phyloP scores from a whole-genome alignment of 2,329 filamentous ascomycete genomes.

The Xylaria sp. region DNA sequence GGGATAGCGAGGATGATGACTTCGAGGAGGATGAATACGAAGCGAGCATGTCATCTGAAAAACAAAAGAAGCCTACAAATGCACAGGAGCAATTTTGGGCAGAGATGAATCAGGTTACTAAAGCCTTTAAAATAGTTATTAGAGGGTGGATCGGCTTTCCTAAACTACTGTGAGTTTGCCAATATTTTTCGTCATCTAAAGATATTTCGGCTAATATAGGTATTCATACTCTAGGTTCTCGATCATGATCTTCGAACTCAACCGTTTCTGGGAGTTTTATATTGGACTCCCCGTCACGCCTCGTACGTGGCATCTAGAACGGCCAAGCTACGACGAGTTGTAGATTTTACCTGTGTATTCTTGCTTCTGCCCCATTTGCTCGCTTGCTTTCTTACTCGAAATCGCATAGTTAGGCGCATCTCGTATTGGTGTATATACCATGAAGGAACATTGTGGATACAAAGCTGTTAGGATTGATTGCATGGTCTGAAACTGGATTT shows the following conservation, averaged over 20 bases:
- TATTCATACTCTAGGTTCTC: conserved; percentile 51
- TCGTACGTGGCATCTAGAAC: conserved; percentile 59
- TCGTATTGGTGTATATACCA: conserved; percentile 23
- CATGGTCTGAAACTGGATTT: conserved; percentile 9
- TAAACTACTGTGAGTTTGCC: conserved; percentile 70
- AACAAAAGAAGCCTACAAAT: conserved; percentile 51
- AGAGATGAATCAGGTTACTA: conserved; percentile 73
- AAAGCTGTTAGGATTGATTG: conserved; percentile 6
- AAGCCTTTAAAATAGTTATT: conserved; percentile 73
- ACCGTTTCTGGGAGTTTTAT: conserved; percentile 62
- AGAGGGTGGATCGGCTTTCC: conserved; percentile 78
- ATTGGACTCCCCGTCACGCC: conserved; percentile 64
- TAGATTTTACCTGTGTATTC: conserved; percentile 44
- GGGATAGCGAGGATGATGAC: conserved; percentile 56
- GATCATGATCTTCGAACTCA: conserved; percentile 58
- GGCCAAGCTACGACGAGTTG: conserved; percentile 62
- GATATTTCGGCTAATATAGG: conserved; percentile 3
- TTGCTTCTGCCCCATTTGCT: conserved; percentile 4
- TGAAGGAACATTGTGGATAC: conserved; percentile 17
- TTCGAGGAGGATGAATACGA: conserved; percentile 60
- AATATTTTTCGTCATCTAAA: neutral
- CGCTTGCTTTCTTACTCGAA: conserved; percentile 3
- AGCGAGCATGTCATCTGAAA: conserved; percentile 50
- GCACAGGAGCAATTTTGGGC: conserved; percentile 67
- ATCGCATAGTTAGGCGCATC: conserved; percentile 21